phyloP scores from a whole-genome alignment of 495 filamentous ascomycete genomes.

The Aspergillus steynii region DNA sequence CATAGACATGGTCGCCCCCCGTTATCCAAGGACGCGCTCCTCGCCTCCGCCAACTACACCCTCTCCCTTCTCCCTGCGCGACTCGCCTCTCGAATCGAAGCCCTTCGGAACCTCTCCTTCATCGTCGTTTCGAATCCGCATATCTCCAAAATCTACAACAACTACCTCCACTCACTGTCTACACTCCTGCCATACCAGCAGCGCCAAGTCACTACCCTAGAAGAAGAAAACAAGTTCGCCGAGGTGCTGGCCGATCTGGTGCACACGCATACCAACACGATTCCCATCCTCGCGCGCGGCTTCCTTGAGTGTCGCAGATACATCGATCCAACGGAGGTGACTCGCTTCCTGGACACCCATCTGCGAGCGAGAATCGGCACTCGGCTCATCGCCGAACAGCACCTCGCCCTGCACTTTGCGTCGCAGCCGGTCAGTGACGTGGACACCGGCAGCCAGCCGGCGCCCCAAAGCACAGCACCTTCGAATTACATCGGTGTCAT shows the following conservation, averaged over 20 bases:
- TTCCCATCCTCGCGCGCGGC: conserved; percentile 85
- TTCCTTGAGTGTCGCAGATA: conserved; percentile 92
- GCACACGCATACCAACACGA: conserved; percentile 89
- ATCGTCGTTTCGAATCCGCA: conserved; percentile 97
- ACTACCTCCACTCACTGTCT: conserved; percentile 89
- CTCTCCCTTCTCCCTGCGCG: conserved; percentile 88
- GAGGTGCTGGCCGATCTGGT: conserved; percentile 91
- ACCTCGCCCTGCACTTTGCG: conserved; percentile 88
- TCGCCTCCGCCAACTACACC: conserved; percentile 91
- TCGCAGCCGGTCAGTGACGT: conserved; percentile 65
- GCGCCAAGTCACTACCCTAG: conserved; percentile 73
- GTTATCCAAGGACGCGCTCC: conserved; percentile 72
- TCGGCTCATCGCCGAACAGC: conserved; percentile 91
- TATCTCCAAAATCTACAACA: conserved; percentile 88
- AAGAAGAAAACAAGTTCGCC: conserved; percentile 88
- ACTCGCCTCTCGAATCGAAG: conserved; percentile 91
- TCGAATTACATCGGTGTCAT: conserved; percentile 93
- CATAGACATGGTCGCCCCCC: conserved; percentile 86
- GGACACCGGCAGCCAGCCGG: neutral
- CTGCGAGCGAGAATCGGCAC: conserved; percentile 93
- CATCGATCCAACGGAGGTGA: conserved; percentile 76
- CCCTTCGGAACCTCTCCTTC: conserved; percentile 88
- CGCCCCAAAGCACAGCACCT: conserved; percentile 47
- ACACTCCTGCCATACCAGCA: conserved; percentile 83
- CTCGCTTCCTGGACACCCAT: conserved; percentile 89